Base-by-base conservation (phyloP, 352 stramenopile species). In the Phytophthora podocarpi region DNA sequence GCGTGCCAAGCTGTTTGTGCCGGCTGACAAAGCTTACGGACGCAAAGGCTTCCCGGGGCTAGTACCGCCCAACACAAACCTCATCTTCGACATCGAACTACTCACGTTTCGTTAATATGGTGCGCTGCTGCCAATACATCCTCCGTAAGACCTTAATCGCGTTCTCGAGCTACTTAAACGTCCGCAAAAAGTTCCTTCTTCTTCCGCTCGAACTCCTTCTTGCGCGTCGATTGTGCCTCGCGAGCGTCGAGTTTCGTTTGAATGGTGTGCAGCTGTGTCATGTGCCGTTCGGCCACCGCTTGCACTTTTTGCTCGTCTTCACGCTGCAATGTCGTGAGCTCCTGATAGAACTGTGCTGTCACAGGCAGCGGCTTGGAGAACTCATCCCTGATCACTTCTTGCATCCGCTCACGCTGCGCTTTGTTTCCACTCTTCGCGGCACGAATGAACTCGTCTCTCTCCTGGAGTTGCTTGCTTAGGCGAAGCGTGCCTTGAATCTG, bases 21-120 rank as follows among this genome's bases (percentile, higher is more conserved):
- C 90, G 24, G 65, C 87, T 2, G 76, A 90, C 63, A 91, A 96
- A 57, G 90, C 84, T 2, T 97, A 97, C 61, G 89, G 88, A 18
- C 74, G 83, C 28, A 90, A 87, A 67, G 89, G 89, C 15, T 95
- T 95, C 52, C 83, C 85, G 11, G 86, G 85, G 9, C 78, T 95
- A n/a, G 74, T 98, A 30, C 91, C 93, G 2, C 90, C 91, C 31
- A 97, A 98, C 72, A 96, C 90, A 21, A 91, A 96, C 65, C 72
- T 98, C 21, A 85, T 95, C 21, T 98, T 98, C 61, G 93, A 98
- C 63, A 81, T 98, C 11, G 93, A 98, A 58, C 67, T 98, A 15
- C 64, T 97, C 24, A 88, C 87, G 48, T 95, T 94, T 56, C 81
- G 85, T 62, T 91, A 67, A 53, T 35, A 55, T 24, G 6, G n/a